Evolutionary conservation across 306 rosid species (phyloP), one percentile per base, ranked within the genome.

Genomic region (Dryas octopetala): DNA sequence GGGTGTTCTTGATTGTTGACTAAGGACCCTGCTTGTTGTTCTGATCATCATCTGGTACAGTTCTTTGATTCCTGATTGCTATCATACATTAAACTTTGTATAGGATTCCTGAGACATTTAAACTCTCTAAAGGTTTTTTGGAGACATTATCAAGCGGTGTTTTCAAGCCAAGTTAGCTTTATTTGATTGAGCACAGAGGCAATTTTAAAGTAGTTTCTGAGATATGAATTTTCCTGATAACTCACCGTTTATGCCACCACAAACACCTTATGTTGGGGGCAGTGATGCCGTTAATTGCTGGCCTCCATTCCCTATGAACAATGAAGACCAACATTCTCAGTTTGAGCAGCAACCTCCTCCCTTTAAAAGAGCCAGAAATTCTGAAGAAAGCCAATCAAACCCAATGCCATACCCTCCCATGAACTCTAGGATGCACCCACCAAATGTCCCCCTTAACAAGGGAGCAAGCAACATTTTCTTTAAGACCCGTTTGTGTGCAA

Each of bases 401-500:
- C 68, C 81, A 23, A 63, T 66, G 62, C 82, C 84, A 4, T 80
- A 57, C 67, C 64, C 77, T 0, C 82, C 84, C 1, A 49, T 66
- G 66, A 82, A 81, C 74, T 54, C 86, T 7, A 82, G 82, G 54
- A 49, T 63, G 81, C 86, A 62, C 43, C 85, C 84, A 1, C 76
- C 75, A 9, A 83, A 80, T 54, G 88, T 81, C 19, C 78, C 83
- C 5, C 9, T 66, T 53, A 95, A 88, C 74, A 90, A 79, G 77
- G 91, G 97, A 38, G 79, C 79, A 0, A 83, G 70, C 78, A 88
- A 89, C 71, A 83, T 96, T 51, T 96, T 96, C 87, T 96, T 57
- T 76, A 96, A 96, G 92, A 96, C 99, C 8, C 89, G 97, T n/a
- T 68, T 88, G 57, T 96, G 99, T 75, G 89, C 86, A 2, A 96